Percentiles rank a stretch among this genome's conserved stretches.
These are phyloP conservation scores for Sphagnum fallax DNA, from an alignment of 228 moss, liverwort and hornwort species.

Conservation along the genomic window DNA sequence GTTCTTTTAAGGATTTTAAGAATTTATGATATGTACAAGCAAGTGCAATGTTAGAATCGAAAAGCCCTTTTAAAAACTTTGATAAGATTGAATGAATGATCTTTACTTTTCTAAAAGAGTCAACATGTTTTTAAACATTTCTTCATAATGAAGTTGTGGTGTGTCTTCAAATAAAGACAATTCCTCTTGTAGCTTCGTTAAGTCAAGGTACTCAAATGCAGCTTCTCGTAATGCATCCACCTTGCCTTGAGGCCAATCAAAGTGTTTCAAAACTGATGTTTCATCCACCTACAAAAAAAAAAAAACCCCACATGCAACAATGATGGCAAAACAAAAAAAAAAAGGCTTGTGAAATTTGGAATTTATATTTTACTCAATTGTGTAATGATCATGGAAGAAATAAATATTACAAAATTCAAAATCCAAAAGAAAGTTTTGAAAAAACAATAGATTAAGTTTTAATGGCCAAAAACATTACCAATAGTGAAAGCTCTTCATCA, in stretches of 20 bases:
- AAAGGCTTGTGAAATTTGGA: no score
- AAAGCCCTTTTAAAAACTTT: not conserved
- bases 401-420: no score
- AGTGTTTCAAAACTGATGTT: conserved; percentile 50
- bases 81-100: no score
- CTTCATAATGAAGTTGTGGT: conserved; percentile 22
- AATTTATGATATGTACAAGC: no score
- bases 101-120: conserved; percentile 32
- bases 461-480: conserved; percentile 15
- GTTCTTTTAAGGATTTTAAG: not conserved
- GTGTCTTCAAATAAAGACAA: conserved; percentile 29
- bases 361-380: no score
- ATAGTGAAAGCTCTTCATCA: conserved; percentile 49
- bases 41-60: not conserved
- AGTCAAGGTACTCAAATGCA: conserved; percentile 48
- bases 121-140: conserved; percentile 45
- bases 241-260: conserved; percentile 52
- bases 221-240: conserved; percentile 47
- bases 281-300: conserved; percentile 27
- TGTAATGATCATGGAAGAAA: not conserved
- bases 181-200: conserved; percentile 30
- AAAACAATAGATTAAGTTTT: conserved; percentile 40
- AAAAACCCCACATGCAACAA: not conserved
- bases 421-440: no score
- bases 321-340: not conserved